Conservation (phyloP, 2,329 filamentous ascomycete genomes). For the Cercospora sp. region DNA sequence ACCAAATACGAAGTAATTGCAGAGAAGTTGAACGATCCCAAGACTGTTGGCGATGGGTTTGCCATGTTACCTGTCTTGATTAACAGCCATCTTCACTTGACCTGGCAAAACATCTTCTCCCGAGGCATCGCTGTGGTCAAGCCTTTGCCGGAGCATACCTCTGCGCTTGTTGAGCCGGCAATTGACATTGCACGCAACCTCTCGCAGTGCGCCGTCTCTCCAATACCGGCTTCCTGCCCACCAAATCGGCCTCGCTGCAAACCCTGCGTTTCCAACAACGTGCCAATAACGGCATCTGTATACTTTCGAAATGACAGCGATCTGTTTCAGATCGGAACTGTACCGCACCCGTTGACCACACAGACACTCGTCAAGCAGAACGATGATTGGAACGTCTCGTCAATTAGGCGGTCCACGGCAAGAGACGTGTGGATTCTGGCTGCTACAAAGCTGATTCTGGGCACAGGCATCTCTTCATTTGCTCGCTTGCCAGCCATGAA, state of each 20-base stretch:
- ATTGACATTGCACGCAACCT: conserved; percentile 73
- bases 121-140: conserved; percentile 79
- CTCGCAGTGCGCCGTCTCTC: conserved; percentile 70
- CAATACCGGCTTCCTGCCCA: conserved; percentile 75
- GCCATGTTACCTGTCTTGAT: conserved; percentile 70
- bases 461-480: conserved; percentile 61
- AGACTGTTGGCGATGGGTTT: conserved; percentile 59
- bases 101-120: conserved; percentile 77
- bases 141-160: conserved; percentile 73
- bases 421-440: conserved; percentile 78
- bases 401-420: conserved; percentile 58
- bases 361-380: conserved; percentile 62
- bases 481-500: conserved; percentile 75
- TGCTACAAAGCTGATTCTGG: conserved; percentile 69
- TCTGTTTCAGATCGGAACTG: conserved; percentile 78
- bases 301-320: conserved; percentile 70
- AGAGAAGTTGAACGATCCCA: conserved; percentile 57
- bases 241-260: conserved; percentile 75
- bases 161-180: conserved; percentile 68
- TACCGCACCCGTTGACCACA: conserved; percentile 89
- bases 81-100: conserved; percentile 78
- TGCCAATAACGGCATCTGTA: conserved; percentile 66
- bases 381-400: conserved; percentile 42
- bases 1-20: conserved; percentile 67
- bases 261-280: conserved; percentile 66